phyloP scores from a whole-genome alignment of 768 basidiomycete species.

The Leucosporidium yakuticum region DNA sequence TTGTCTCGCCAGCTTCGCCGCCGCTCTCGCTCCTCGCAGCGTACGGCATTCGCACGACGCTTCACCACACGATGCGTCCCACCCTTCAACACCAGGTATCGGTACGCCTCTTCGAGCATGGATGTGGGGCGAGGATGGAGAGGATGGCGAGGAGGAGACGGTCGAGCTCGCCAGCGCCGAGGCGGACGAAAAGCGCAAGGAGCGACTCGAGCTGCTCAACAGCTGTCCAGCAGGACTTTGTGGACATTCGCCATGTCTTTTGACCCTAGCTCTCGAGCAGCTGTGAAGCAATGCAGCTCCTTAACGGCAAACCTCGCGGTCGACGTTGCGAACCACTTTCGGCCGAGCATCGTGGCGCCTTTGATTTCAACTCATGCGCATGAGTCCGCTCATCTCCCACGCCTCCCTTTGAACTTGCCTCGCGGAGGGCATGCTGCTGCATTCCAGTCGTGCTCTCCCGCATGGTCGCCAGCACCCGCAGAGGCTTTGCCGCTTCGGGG shows the following conservation, averaged over 20 bases:
- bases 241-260: background rate
- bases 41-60: background rate
- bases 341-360: background rate
- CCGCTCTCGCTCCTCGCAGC: background rate
- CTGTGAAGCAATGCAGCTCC: background rate
- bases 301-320: background rate
- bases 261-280: background rate
- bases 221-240: slow-evolving; percentile 3
- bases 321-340: background rate
- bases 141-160: background rate
- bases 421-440: too few relatives aligned
- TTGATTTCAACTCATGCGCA: slow-evolving; percentile 3
- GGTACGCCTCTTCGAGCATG: slow-evolving; percentile 14
- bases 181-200: background rate
- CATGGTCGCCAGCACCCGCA: too few relatives aligned
- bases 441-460: too few relatives aligned
- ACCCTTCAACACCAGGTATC: slow-evolving; percentile 30
- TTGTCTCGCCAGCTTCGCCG: slow-evolving; percentile 19
- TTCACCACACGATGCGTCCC: slow-evolving; percentile 17
- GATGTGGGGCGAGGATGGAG: slow-evolving; percentile 21
- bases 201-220: background rate
- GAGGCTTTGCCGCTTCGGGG: too few relatives aligned
- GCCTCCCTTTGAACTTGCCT: too few relatives aligned
- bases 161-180: background rate
- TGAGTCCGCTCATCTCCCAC: too few relatives aligned